phyloP scores from a whole-genome alignment of 192 early-diverging fungal species.

The Backusella tuberculispora region DNA sequence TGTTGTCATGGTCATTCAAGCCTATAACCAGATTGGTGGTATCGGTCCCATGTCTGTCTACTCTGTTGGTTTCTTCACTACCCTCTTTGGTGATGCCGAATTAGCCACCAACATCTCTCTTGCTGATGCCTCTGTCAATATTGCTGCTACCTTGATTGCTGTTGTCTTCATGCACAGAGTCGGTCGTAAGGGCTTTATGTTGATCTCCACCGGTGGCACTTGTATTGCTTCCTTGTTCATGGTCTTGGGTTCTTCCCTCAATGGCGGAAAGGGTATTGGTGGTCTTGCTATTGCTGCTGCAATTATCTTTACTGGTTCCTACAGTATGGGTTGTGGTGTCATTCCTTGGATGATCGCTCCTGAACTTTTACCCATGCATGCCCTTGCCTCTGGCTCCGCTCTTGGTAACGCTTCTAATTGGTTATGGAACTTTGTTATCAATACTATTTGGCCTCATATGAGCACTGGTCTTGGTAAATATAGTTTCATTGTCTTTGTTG shows the following conservation, averaged over 20 bases:
- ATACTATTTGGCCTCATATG: constrained; percentile 45
- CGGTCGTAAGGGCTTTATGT: constrained; percentile 70
- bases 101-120: constrained; percentile 64
- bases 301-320: constrained; percentile 75
- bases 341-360: constrained; percentile 84
- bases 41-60: constrained; percentile 88
- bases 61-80: constrained; percentile 75
- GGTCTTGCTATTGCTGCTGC: constrained; percentile 53
- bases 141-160: constrained; percentile 62
- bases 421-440: constrained; percentile 54
- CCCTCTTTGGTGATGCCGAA: constrained; percentile 53
- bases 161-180: constrained; percentile 63
- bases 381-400: constrained; percentile 70
- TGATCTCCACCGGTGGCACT: constrained; percentile 67
- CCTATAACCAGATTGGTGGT: constrained; percentile 83
- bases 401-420: constrained; percentile 80
- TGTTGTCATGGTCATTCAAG: constrained; percentile 70
- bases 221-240: constrained; percentile 62
- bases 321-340: constrained; percentile 79
- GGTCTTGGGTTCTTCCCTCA: constrained; percentile 56
- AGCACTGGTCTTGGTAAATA: constrained; percentile 36
- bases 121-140: constrained; percentile 61
- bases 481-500: constrained; percentile 71
- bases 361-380: constrained; percentile 80
- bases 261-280: constrained; percentile 44